Evolutionary conservation across 1,284 basidiomycete species (phyloP), one percentile per base, ranked within the genome.

Genomic region (Coriolopsis trogii): DNA sequence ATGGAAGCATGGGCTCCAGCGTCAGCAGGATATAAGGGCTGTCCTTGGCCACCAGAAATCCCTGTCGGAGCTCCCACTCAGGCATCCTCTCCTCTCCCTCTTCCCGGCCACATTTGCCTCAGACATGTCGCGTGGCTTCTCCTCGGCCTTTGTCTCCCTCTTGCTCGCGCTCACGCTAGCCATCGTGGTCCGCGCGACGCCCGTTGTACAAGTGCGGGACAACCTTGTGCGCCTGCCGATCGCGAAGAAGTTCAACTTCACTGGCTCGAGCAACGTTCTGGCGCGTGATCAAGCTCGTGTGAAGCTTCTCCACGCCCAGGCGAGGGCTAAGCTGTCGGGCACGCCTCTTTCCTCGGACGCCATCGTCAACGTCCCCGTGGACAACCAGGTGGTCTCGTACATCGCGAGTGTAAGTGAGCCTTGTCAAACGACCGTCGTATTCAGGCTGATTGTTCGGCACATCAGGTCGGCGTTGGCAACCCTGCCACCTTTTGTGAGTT

Each of bases 311-410:
- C 59, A 52, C 26, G 49, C 51, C 7, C 54, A 53, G 18, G 60
- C 60, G 28, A 53, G 53, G 28, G 57, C 56, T 16, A 57, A 54
- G 46, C 36, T 57, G 29, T 13, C 46, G 3, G 54, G 57, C 28
- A 24, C 38, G 1, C 34, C 49, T 40, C 50, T 60, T 28, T 48
- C 41, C 34, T n/a, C 39, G 3, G 53, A 55, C 31, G 49, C 46
- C n/a, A 44, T 57, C 28, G 46, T 30, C 63, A 70, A 66, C 51
- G 52, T 70, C 13, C 40, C 67, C 6, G 76, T 77, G 23, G 73
- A 73, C 44, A 81, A 83, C 59, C 53, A 62, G 41, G 63, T 58
- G 21, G 62, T 67, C 8, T 48, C 59, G 45, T 75, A 73, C 59
- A 53, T 63, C 18, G 68, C 65, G 4, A 57, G 44, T 39, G 70